A percentile compares a stretch with the other conserved stretches of the same genome.
Conservation (phyloP, 129 eudicot genomes). For the Oenanthe sinensis region DNA sequence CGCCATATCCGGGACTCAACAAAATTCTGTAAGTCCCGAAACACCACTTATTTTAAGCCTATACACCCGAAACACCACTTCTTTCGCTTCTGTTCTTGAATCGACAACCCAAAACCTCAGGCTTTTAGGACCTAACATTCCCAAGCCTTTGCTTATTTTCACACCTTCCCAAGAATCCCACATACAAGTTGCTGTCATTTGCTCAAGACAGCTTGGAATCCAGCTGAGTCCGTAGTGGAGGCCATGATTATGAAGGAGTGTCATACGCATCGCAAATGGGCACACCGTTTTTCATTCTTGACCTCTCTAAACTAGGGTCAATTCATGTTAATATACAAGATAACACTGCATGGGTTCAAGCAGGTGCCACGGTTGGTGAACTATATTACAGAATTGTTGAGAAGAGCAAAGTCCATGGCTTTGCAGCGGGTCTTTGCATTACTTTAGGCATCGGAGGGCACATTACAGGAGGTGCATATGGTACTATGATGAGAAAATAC, state of each 20-base stretch:
- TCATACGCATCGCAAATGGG: slow-evolving; percentile 45
- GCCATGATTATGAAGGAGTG: slow-evolving; percentile 60
- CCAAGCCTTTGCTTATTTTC: slow-evolving; percentile 46
- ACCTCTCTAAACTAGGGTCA: slow-evolving; percentile 48
- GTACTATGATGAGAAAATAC: slow-evolving; percentile 68
- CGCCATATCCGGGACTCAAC: too few species aligned
- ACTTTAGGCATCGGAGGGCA: slow-evolving; percentile 82
- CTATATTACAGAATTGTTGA: slow-evolving; percentile 53
- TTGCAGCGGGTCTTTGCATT: slow-evolving; percentile 62
- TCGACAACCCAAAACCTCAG: slow-evolving; percentile 62
- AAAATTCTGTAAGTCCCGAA: too few species aligned
- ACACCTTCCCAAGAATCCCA: slow-evolving; percentile 46
- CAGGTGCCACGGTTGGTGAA: slow-evolving; percentile 53
- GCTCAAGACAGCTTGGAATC: slow-evolving; percentile 39
- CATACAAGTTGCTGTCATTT: slow-evolving; percentile 47
- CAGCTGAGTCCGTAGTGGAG: slow-evolving; percentile 55
- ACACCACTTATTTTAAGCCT: too few species aligned
- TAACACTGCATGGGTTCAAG: slow-evolving; percentile 53
- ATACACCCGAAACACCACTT: slow-evolving; percentile 33
- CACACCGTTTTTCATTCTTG: slow-evolving; percentile 40
- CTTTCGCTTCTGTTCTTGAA: slow-evolving; percentile 40
- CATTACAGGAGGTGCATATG: slow-evolving; percentile 72
- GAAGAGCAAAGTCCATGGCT: slow-evolving; percentile 52
- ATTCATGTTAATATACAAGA: slow-evolving; percentile 37
- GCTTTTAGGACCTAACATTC: slow-evolving; percentile 34